Evolutionary conservation across 1,284 basidiomycete species (phyloP), one percentile per base, ranked within the genome.

Genomic region (Blastosporella zonata): DNA sequence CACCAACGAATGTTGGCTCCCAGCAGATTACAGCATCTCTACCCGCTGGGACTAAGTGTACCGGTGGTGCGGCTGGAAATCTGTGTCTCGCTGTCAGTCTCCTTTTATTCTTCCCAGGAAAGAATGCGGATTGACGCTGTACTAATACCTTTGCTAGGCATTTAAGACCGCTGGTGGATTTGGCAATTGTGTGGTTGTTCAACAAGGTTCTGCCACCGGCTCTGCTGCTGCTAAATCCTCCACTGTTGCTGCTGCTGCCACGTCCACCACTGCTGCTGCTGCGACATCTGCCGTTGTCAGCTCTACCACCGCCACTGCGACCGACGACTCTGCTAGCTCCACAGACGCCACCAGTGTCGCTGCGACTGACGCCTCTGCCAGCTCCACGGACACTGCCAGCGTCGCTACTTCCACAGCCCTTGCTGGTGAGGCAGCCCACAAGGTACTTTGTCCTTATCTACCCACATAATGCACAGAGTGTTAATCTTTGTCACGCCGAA

Each of bases 181-280:
- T 56, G 78, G 76, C 47, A 78, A 78, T 59, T 81, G 77, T 53
- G 69, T 74, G n/a, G 73, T 71, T 41, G 71, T 69, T 18, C 56
- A 65, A 25, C 67, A 69, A 54, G 61, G 43, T 6, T 34, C 46
- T 27, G 49, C 48, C 36, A 33, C 53, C 20, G 55, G 43, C 41
- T 43, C 46, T 33, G 50, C 23, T 39, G 41, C 37, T 38, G 41
- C 17, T 22, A 15, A 6, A 1, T 7, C 36, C 10, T 2, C 37
- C 34, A 8, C 15, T 5, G 17, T 15, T 35, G 34, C 13, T 43
- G 42, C 25, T 36, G 39, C 35, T 36, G 39, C 15, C 17, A 15
- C 34, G 6, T 7, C 34, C n/a, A 8, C 34, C 34, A 8, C 15
- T 5, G 17, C 34, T 35, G 34, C 13, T 35, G 8, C 34, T 35